These are phyloP conservation scores for Zangia roseola DNA, from an alignment of 768 basidiomycete genomes.

Conservation along the genomic window DNA sequence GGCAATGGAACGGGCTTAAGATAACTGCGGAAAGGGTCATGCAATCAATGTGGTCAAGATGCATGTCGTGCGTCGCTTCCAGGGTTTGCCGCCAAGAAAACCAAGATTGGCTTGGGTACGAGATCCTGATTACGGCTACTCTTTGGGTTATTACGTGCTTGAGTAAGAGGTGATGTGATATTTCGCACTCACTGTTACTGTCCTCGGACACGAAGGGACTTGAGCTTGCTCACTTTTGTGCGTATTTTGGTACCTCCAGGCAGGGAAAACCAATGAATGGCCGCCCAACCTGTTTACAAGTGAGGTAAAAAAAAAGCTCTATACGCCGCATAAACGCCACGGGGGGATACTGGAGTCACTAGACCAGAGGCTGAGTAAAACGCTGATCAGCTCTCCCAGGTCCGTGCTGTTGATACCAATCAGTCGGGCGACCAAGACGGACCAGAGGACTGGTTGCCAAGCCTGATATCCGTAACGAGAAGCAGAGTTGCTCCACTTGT, in stretches of 20 bases:
- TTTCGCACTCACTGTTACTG: constrained; percentile 5
- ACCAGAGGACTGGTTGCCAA: background rate
- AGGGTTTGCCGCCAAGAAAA: constrained; percentile 10
- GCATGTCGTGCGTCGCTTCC: background rate
- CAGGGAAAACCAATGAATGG: background rate
- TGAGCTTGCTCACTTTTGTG: background rate
- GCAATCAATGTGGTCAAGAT: constrained; percentile 1
- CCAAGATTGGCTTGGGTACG: constrained; percentile 4
- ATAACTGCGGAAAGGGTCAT: background rate
- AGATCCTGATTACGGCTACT: background rate
- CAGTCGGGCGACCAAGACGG: background rate
- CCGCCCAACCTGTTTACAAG: background rate
- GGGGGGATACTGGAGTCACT: background rate
- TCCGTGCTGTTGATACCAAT: background rate
- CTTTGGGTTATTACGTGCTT: background rate
- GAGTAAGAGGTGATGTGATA: background rate
- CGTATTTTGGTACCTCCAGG: background rate
- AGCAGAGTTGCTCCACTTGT: background rate
- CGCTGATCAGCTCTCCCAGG: background rate
- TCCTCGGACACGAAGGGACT: no score
- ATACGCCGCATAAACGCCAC: constrained; percentile 28
- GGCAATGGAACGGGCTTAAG: constrained; percentile 24
- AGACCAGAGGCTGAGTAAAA: background rate
- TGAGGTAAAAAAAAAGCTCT: constrained; percentile 3
- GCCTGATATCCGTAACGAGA: background rate